Conservation (phyloP, 371 early-diverging fungal genomes). For the Zopfochytrium polystomum region DNA sequence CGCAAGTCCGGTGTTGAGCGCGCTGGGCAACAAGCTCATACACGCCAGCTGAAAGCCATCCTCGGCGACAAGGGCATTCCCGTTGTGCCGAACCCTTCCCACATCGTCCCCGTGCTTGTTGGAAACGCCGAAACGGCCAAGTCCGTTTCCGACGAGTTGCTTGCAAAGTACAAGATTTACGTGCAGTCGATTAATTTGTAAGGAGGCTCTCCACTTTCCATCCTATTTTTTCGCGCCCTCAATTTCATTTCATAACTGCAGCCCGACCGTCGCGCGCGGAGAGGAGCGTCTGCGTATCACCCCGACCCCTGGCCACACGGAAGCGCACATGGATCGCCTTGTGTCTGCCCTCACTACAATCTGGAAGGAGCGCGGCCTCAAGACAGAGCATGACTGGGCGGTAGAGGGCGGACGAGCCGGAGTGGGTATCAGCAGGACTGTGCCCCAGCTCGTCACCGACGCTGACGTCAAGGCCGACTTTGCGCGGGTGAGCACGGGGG, state of each 20-base stretch:
- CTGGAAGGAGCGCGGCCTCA: slow-evolving; percentile 83
- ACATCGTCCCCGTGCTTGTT: slow-evolving; percentile 97
- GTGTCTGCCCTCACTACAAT: slow-evolving; percentile 80
- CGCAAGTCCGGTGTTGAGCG: slow-evolving; percentile 83
- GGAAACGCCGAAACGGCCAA: slow-evolving; percentile 94
- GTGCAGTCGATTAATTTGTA: slow-evolving; percentile 97
- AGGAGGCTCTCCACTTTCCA: too few species aligned
- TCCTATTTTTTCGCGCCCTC: too few species aligned
- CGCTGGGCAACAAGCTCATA: slow-evolving; percentile 85
- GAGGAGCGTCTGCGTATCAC: slow-evolving; percentile 97
- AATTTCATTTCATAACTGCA: too few species aligned
- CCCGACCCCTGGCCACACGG: slow-evolving; percentile 91
- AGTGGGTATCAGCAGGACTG: slow-evolving; percentile 58
- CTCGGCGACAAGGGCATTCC: slow-evolving; percentile 85
- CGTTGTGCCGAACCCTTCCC: slow-evolving; percentile 96
- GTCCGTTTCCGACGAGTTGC: slow-evolving; percentile 85
- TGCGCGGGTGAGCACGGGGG: background rate
- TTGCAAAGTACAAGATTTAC: slow-evolving; percentile 86
- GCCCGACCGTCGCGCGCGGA: slow-evolving; percentile 87
- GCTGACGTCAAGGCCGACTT: slow-evolving; percentile 4
- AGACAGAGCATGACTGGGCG: slow-evolving; percentile 81
- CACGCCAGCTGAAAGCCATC: slow-evolving; percentile 77
- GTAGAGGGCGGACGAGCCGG: slow-evolving; percentile 83
- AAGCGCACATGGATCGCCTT: slow-evolving; percentile 75
- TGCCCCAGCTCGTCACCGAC: slow-evolving; percentile 35